Evolutionary conservation across 1,284 basidiomycete genomes (phyloP).

Genomic region (Ustilago loliicola): DNA sequence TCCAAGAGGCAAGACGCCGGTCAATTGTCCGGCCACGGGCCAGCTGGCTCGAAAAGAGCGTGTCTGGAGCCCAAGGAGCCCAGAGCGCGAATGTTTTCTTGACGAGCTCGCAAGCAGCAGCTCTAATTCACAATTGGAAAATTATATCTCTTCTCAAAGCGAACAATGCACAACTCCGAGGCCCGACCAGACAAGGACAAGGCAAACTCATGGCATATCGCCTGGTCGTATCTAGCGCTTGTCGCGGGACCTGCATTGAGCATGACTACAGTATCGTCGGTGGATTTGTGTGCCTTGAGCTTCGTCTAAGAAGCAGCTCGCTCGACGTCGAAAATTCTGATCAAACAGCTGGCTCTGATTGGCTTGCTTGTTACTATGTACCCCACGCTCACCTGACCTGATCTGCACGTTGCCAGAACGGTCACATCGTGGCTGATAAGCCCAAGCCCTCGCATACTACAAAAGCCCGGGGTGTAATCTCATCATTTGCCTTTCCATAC

Average conservation of each 20-base stretch:
- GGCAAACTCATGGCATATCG: too few relatives aligned
- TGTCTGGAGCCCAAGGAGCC: constrained; percentile 31
- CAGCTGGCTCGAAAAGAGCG: constrained; percentile 2
- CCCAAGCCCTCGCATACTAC: neutral
- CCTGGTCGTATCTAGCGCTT: neutral
- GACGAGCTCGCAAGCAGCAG: neutral
- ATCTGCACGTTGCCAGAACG: neutral
- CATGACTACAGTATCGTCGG: neutral
- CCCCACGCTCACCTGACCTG: constrained; percentile 7
- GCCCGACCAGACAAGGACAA: neutral
- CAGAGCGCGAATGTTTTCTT: neutral
- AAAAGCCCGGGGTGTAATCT: neutral
- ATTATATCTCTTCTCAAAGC: neutral
- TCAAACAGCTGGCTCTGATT: constrained; percentile 15
- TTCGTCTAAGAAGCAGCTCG: neutral
- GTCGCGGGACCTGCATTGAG: neutral
- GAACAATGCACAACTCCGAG: constrained; percentile 1
- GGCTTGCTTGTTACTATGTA: constrained; percentile 4
- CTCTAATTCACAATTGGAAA: too few relatives aligned
- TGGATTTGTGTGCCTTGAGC: neutral
- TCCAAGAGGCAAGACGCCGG: constrained; percentile 23
- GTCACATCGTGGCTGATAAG: neutral
- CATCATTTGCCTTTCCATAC: too few relatives aligned
- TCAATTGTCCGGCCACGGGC: constrained; percentile 28
- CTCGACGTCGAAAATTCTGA: constrained; percentile 2